These are phyloP conservation scores for Boeremia exigua DNA, from an alignment of 2,329 filamentous ascomycete species.

Conservation along the genomic window DNA sequence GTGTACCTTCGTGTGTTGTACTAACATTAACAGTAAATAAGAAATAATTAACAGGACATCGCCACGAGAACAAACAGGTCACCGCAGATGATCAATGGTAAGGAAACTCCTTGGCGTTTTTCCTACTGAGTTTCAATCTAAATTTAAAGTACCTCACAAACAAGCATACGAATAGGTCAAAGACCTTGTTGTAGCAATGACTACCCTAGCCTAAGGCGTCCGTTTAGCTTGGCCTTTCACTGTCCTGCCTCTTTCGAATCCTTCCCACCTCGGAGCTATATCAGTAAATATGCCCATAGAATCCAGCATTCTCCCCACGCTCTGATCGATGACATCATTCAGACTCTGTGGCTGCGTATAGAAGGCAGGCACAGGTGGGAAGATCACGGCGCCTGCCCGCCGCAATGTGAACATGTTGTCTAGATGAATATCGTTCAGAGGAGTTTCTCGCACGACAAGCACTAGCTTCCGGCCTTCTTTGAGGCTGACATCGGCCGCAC, in stretches of 20 bases:
- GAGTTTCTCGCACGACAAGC: constrained; percentile 51
- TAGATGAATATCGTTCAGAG: constrained; percentile 53
- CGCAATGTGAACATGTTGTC: constrained; percentile 39
- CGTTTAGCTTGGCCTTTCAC: too few species aligned
- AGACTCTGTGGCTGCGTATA: constrained; percentile 21
- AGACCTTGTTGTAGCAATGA: too few species aligned
- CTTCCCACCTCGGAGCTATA: not conserved
- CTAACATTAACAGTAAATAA: too few species aligned
- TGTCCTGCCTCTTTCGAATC: not conserved
- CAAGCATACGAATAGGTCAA: too few species aligned
- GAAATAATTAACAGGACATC: too few species aligned
- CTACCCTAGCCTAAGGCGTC: too few species aligned
- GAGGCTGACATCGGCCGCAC: constrained; percentile 55
- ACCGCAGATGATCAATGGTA: too few species aligned
- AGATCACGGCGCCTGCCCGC: constrained; percentile 12
- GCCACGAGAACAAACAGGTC: too few species aligned
- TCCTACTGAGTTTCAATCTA: too few species aligned
- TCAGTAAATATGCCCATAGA: not conserved
- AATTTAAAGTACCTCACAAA: too few species aligned
- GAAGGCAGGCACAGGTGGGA: constrained; percentile 24
- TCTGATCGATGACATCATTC: constrained; percentile 46
- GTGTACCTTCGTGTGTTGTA: too few species aligned
- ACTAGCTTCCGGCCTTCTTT: constrained; percentile 55
- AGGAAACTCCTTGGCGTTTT: too few species aligned
- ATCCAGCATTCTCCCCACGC: constrained; percentile 56